These are phyloP conservation scores for Cinnamomum chago DNA, from an alignment of 164 flowering plant species.

Conservation along the genomic window DNA sequence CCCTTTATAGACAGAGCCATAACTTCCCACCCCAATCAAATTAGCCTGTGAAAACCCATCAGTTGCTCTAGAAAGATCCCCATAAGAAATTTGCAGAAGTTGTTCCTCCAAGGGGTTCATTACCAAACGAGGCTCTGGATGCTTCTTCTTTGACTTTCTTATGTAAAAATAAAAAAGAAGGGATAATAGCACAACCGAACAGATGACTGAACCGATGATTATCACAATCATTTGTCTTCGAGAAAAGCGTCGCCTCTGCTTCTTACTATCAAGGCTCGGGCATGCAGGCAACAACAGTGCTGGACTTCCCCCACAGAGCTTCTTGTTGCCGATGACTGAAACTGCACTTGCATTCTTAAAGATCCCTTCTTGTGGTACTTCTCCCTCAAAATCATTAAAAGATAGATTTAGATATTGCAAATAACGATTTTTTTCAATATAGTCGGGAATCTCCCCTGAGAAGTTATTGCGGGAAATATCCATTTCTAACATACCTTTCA, in stretches of 20 bases:
- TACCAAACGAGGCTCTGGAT: no score
- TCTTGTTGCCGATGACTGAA: conserved; percentile 2
- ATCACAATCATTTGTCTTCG: not conserved
- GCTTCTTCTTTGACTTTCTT: no score
- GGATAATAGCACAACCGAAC: not conserved
- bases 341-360: not conserved
- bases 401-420: not conserved
- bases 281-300: conserved; percentile 19
- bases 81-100: conserved; percentile 14
- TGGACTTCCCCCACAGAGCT: conserved; percentile 23
- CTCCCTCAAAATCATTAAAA: not conserved
- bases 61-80: conserved; percentile 18
- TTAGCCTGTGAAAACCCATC: conserved; percentile 21
- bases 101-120: not conserved
- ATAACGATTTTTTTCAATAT: not conserved
- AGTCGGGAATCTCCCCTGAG: not conserved
- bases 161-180: no score
- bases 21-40: conserved; percentile 34
- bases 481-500: conserved; percentile 44
- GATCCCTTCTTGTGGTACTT: not conserved
- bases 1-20: conserved; percentile 35
- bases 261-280: not conserved
- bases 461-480: conserved; percentile 57
- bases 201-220: not conserved
- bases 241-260: not conserved